Base-by-base conservation (phyloP, 1,284 basidiomycete species). In the Inonotus hispidus region DNA sequence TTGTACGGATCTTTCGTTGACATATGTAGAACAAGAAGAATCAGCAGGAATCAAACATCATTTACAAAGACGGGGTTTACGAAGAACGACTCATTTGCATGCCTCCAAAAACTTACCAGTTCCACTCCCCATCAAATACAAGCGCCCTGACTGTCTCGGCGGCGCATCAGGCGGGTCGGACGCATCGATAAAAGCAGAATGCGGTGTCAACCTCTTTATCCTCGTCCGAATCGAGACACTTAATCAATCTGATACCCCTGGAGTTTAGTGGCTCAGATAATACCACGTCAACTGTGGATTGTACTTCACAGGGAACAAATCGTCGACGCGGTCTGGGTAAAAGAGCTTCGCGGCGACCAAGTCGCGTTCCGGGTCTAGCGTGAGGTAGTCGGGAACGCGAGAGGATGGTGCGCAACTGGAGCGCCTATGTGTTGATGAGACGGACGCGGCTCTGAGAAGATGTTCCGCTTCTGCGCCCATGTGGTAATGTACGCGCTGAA, bases 401-500 rank as follows among this genome's bases (percentile, higher is more conserved):
- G 75, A 0, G 82, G 82, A 63, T 70, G 71, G 64, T 82, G 77
- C 23, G 73, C 69, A 11, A 78, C 80, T 76, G 1, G 82, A 80
- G 21, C 80, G 73, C 82, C 81, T n/a, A 83, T 59, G 82, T 74
- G 67, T 83, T 83, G 73, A 83, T 78, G 63, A 83, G 75, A 62
- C 78, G 78, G 39, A 78, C 83, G 39, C 86, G 82, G n/a, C 74
- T 63, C 77, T 69, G 19, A 82, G 72, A 6, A 80, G 74, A 14
- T 70, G 71, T 3, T 78, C 74, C 0, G 71, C 81, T 1, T 83
- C 81, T 8, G 70, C 72, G 14, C 75, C 76, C 27, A 82, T 74
- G 63, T 85, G 82, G 11, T 78, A 74, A 61, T 79, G 77, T 1
- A 86, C 83, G 23, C 83, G 80, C 1, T 72, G 73, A 21, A 78